Conservation (phyloP, 1,139 yeast species). For the Sugiyamaella japonica region DNA sequence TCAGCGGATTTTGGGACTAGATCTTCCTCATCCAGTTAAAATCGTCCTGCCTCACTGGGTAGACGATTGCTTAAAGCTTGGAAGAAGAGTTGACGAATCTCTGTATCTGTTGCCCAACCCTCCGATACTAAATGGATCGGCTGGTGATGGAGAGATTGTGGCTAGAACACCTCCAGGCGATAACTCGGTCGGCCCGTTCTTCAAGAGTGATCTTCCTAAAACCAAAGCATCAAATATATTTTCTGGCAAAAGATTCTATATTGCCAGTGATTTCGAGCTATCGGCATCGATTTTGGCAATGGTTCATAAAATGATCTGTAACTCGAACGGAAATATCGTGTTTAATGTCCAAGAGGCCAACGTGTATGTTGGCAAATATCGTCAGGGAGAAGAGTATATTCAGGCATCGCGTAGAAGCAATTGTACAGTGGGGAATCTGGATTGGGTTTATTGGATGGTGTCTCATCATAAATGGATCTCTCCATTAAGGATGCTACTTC, state of each 20-base stretch:
- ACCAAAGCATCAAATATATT: slow-evolving; percentile 30
- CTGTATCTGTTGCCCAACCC: slow-evolving; percentile 50
- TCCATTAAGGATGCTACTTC: slow-evolving; percentile 61
- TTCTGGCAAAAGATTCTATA: slow-evolving; percentile 35
- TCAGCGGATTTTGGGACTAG: slow-evolving; percentile 30
- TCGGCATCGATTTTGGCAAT: slow-evolving; percentile 37
- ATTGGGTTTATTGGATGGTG: slow-evolving; percentile 73
- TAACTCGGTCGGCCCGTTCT: slow-evolving; percentile 5
- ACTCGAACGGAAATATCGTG: slow-evolving; percentile 46
- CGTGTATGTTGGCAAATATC: slow-evolving; percentile 64
- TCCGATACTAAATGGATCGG: slow-evolving; percentile 16
- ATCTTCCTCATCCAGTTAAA: slow-evolving; percentile 48
- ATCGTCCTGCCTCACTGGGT: slow-evolving; percentile 73
- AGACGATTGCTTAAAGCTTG: slow-evolving; percentile 61
- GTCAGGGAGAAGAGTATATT: slow-evolving; percentile 58
- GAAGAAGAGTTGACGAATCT: slow-evolving; percentile 52
- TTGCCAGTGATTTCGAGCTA: slow-evolving; percentile 41
- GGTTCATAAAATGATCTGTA: slow-evolving; percentile 40
- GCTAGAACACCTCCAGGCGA: not conserved
- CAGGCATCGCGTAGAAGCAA: slow-evolving; percentile 39
- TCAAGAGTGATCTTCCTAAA: slow-evolving; percentile 3
- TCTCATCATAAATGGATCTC: slow-evolving; percentile 55
- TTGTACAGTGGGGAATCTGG: slow-evolving; percentile 59
- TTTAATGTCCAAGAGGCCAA: slow-evolving; percentile 45
- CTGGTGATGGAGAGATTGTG: not conserved